Base-by-base conservation (phyloP, 208 protist genomes). In the Crithidia expoeki region DNA sequence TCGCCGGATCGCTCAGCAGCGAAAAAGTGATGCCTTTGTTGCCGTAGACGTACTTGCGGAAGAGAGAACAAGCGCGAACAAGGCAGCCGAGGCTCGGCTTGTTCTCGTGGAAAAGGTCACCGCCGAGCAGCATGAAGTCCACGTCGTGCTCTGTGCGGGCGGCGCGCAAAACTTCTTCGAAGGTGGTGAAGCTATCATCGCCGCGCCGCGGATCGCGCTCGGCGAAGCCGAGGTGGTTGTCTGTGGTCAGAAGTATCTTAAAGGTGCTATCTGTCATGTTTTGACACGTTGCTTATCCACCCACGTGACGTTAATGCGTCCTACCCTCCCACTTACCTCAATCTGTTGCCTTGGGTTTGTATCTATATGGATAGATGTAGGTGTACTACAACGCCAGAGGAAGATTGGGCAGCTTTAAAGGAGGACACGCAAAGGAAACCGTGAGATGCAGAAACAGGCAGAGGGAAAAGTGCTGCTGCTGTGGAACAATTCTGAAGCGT, bases 91-190 rank as follows among this genome's bases (percentile, higher is more conserved):
- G 84, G 30, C 95, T 98, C 0, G 99, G 99, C 76, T 99, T 99
- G 81, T 99, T 99, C 47, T 99, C 98, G 83, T 99, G 98, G 68
- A 99, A 99, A 11, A 99, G 84, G 73, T 99, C 99, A 12, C 99
- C 99, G 21, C 97, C 98, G 16, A 99, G 88, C 0, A 99, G 83
- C 57, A 99, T 81, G 14, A 98, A 89, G 77, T 99, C 99, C 0
- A 97, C 98, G 63, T 98, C 79, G 72, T 97, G 85, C 80, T 97
- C 88, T 23, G 95, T 78, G 10, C 90, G 83, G 10, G 98, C 98
- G 10, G 91, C 89, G 11, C 92, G 75, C 38, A 99, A 80, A 25
- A 99, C 93, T 77, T 99, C 98, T 74, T 99, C 98, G 66, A 99
- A 99, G 4, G 98, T 97, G 25, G 88, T 91, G 78, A 99, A 99